A percentile compares a stretch with the other conserved stretches of the same genome.
Conservation (phyloP, 257 asterid species). For the Lycium barbarum region DNA sequence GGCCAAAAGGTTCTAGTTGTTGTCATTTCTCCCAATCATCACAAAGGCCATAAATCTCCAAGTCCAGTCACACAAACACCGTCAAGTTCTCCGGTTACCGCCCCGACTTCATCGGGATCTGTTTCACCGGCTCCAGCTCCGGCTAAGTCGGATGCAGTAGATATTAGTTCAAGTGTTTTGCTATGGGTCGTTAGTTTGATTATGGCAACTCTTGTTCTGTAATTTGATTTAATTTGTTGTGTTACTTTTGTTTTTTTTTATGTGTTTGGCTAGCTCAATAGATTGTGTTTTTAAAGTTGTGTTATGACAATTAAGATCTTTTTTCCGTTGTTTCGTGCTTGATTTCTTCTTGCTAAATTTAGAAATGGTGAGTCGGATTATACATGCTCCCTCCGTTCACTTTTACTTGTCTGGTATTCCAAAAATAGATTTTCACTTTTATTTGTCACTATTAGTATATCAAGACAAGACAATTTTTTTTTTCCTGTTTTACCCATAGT, state of each 20-base stretch:
- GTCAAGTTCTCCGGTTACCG: neutral
- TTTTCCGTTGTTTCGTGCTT: neutral
- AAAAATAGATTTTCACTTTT: too few relatives aligned
- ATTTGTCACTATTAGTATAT: too few relatives aligned
- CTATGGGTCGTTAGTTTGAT: neutral
- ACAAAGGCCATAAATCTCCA: slow-evolving; percentile 32
- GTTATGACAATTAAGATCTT: neutral
- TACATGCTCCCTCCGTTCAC: too few relatives aligned
- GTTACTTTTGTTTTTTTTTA: neutral
- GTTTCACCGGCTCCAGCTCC: slow-evolving; percentile 7
- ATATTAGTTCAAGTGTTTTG: neutral
- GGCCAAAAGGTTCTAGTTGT: slow-evolving; percentile 63
- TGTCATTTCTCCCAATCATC: slow-evolving; percentile 57
- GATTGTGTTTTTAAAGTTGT: neutral
- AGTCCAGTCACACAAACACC: neutral
- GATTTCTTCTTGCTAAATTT: neutral
- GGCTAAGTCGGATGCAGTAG: neutral
- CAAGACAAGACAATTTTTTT: too few relatives aligned
- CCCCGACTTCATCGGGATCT: neutral
- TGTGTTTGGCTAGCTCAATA: neutral
- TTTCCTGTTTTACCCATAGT: too few relatives aligned
- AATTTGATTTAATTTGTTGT: neutral
- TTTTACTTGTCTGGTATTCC: too few relatives aligned
- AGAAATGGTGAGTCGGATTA: neutral
- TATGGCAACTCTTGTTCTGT: neutral